Conservation (phyloP, 1,284 basidiomycete species). For the Afroboletus lepidellus region DNA sequence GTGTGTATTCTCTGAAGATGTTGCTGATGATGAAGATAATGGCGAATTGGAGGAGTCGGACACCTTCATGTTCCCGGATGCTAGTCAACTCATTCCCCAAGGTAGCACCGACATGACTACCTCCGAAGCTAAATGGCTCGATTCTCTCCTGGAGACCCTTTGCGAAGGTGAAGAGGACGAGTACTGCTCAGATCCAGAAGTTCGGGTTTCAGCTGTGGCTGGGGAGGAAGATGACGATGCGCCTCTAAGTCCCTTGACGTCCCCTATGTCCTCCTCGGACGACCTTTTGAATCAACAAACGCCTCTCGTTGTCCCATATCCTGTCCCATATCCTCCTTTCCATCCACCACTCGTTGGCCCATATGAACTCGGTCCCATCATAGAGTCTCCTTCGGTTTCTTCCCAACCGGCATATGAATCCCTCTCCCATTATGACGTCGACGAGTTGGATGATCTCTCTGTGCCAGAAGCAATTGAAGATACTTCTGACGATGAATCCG, state of each 20-base stretch:
- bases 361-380: constrained; percentile 41
- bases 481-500: constrained; percentile 78
- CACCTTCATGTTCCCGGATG: constrained; percentile 77
- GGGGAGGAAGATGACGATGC: constrained; percentile 55
- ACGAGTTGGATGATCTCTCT: constrained; percentile 63
- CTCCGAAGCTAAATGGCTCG: constrained; percentile 75
- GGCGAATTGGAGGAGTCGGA: constrained; percentile 48
- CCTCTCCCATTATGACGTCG: constrained; percentile 57
- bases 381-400: constrained; percentile 43
- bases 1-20: constrained; percentile 46
- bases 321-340: constrained; percentile 65
- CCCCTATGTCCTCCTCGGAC: constrained; percentile 71
- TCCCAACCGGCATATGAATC: constrained; percentile 48
- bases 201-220: constrained; percentile 40
- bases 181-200: constrained; percentile 45
- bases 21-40: constrained; percentile 36
- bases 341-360: constrained; percentile 53
- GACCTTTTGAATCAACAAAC: constrained; percentile 55
- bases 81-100: constrained; percentile 50
- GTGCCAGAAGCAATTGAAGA: constrained; percentile 80
- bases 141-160: constrained; percentile 70
- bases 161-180: constrained; percentile 63
- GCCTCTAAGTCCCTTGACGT: constrained; percentile 55
- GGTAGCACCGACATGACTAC: constrained; percentile 37
- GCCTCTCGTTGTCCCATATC: constrained; percentile 52